Conservation (phyloP, 139 green algal species). For the Trebouxia sp. region DNA sequence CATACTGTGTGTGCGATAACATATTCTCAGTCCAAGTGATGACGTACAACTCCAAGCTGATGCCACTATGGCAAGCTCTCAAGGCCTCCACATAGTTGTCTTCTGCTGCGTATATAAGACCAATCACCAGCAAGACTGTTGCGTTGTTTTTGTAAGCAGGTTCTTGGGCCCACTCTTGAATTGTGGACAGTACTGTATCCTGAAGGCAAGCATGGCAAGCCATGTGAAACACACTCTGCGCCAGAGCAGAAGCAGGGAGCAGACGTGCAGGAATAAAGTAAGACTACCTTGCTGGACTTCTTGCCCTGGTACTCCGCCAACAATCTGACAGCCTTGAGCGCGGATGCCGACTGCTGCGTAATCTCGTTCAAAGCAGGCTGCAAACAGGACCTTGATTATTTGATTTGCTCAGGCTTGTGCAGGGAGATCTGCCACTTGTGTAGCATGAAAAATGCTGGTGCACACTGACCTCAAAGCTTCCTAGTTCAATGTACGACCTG, state of each 20-base stretch:
- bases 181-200: constrained; percentile 60
- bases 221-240: not conserved
- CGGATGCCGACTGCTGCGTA: constrained; percentile 60
- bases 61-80: constrained; percentile 77
- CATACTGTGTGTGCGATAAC: not conserved
- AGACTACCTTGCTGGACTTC: constrained; percentile 51
- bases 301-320: constrained; percentile 80
- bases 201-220: constrained; percentile 31
- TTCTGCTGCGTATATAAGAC: constrained; percentile 76
- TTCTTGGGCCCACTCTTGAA: constrained; percentile 81
- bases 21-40: not conserved
- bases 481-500: constrained; percentile 94
- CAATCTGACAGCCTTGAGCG: constrained; percentile 87
- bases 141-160: constrained; percentile 74
- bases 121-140: constrained; percentile 81
- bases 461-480: constrained; percentile 82
- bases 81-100: constrained; percentile 93
- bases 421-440: not conserved
- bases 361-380: constrained; percentile 96
- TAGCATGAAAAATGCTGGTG: not conserved
- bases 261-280: too few relatives aligned
- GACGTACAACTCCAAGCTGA: constrained; percentile 80
- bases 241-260: too few relatives aligned
- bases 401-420: not conserved
- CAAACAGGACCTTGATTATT: not conserved